Evolutionary conservation across 371 early-diverging fungal genomes (phyloP).

Genomic region (Syncephalastrum monosporum): DNA sequence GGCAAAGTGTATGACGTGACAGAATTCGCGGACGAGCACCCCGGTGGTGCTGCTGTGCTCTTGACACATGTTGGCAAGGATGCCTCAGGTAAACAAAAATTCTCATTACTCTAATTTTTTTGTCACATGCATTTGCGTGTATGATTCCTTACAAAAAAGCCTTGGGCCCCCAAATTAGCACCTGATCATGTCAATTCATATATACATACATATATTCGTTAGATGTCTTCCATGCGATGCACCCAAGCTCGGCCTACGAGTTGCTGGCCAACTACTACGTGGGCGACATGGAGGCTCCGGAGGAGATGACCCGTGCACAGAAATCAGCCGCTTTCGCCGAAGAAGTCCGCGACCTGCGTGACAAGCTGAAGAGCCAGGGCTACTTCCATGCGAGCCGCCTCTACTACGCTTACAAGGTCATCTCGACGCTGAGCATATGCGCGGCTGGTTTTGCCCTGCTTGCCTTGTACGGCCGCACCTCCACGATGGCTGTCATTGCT

Average conservation of each 20-base stretch:
- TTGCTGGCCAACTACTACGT: conserved; percentile 78
- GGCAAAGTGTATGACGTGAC: conserved; percentile 86
- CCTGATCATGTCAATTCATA: background rate
- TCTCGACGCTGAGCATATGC: conserved; percentile 57
- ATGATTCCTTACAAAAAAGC: background rate
- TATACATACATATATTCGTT: background rate
- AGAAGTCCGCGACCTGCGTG: conserved; percentile 69
- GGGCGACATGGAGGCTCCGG: conserved; percentile 61
- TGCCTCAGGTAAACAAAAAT: conserved; percentile 60
- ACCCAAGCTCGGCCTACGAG: conserved; percentile 69
- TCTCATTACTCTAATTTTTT: background rate
- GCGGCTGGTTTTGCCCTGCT: conserved; percentile 53
- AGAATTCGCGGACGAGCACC: conserved; percentile 81
- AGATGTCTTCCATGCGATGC: conserved; percentile 90
- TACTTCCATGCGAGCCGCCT: conserved; percentile 68
- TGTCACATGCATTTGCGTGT: background rate
- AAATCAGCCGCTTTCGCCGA: conserved; percentile 42
- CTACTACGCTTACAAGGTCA: conserved; percentile 68
- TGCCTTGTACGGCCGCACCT: conserved; percentile 51
- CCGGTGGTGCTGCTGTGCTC: conserved; percentile 76
- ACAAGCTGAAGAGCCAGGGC: conserved; percentile 56
- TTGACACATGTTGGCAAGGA: conserved; percentile 81
- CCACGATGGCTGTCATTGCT: conserved; percentile 52
- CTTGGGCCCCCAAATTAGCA: too few relatives aligned
- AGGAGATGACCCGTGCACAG: conserved; percentile 1